Percentiles rank a stretch among this genome's conserved stretches.
Evolutionary conservation across 768 basidiomycete species (phyloP).

Genomic region (Lentinula guzmanii): DNA sequence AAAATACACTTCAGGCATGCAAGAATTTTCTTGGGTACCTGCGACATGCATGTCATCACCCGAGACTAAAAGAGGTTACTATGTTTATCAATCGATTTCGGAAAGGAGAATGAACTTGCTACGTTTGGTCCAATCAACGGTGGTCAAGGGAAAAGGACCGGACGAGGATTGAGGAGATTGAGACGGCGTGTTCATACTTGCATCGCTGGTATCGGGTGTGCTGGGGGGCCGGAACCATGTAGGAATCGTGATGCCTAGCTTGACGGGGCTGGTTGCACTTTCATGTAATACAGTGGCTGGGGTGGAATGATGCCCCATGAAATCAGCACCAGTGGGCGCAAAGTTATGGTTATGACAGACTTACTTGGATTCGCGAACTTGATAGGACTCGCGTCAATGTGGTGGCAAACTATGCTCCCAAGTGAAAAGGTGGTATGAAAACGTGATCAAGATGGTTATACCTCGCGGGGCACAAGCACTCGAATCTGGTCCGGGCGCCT

Average conservation of each 20-base stretch:
- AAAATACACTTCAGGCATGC: neutral
- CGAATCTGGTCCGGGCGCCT: neutral
- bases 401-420: neutral
- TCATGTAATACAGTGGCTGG: neutral
- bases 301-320: no score
- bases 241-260: neutral
- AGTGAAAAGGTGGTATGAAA: neutral
- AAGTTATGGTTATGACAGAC: neutral
- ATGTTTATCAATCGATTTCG: neutral
- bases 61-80: neutral
- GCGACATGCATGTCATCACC: neutral
- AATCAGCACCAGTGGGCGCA: neutral
- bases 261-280: neutral
- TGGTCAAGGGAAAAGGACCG: neutral
- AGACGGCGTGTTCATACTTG: neutral
- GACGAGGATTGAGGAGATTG: neutral
- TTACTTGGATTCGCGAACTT: neutral
- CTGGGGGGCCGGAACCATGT: neutral
- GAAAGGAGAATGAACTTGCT: neutral
- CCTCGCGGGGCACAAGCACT: neutral
- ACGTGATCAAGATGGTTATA: neutral
- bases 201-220: neutral
- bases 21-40: neutral
- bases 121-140: neutral
- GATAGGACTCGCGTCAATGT: neutral